These are phyloP conservation scores for Blakeslea trispora DNA, from an alignment of 371 early-diverging fungal species.

Conservation along the genomic window DNA sequence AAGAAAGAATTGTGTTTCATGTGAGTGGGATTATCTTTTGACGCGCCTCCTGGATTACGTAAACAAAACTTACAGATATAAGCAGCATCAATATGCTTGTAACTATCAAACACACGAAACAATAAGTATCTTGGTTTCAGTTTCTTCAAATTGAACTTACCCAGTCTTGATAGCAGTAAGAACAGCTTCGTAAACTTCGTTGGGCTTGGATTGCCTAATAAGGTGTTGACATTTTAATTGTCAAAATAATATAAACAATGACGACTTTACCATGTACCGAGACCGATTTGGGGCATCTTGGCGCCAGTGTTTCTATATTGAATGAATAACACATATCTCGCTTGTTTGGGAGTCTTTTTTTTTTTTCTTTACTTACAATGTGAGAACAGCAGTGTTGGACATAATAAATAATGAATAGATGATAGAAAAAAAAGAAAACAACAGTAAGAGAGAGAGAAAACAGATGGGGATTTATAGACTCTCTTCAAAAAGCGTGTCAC, in stretches of 20 bases:
- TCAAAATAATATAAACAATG: not conserved
- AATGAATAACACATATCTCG: not conserved
- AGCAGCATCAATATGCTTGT: conserved; percentile 52
- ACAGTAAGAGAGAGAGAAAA: too few species aligned
- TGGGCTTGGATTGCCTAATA: conserved; percentile 24
- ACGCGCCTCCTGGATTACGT: too few species aligned
- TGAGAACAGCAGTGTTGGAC: conserved; percentile 2
- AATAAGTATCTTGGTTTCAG: too few species aligned
- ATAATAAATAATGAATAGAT: not conserved
- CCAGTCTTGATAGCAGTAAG: conserved; percentile 24
- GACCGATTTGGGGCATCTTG: conserved; percentile 27
- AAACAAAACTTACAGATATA: conserved; percentile 20
- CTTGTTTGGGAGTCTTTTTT: not conserved
- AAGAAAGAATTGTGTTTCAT: too few species aligned
- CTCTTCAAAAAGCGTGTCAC: not conserved
- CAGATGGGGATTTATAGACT: too few species aligned
- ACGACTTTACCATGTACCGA: conserved; percentile 32
- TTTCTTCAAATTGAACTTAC: too few species aligned
- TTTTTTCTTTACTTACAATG: conserved; percentile 15
- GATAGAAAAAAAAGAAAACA: too few species aligned
- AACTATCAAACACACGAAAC: not conserved
- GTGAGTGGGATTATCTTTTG: too few species aligned
- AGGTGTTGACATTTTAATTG: not conserved
- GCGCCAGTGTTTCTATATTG: conserved; percentile 36
- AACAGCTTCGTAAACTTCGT: conserved; percentile 19